These are phyloP conservation scores for Aureobasidium melanogenum DNA, from an alignment of 2,329 filamentous ascomycete genomes.

Conservation along the genomic window DNA sequence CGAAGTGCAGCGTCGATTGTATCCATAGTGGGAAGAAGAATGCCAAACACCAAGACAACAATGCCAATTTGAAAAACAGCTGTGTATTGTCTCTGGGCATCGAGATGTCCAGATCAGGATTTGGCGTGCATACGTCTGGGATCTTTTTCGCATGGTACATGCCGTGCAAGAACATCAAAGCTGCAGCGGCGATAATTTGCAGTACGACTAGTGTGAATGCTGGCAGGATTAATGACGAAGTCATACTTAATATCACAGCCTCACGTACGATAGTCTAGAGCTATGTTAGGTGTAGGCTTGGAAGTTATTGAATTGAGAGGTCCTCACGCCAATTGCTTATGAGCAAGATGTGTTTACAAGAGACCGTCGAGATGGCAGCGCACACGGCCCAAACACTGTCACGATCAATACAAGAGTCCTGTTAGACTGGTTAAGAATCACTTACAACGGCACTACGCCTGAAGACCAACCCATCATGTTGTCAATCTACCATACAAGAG, in stretches of 20 bases:
- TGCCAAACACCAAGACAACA: neutral
- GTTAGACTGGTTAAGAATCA: neutral
- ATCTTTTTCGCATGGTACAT: neutral
- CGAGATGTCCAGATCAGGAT: neutral
- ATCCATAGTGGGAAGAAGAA: constrained; percentile 2
- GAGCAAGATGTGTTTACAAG: neutral
- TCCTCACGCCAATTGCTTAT: neutral
- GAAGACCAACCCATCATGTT: neutral
- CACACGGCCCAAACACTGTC: neutral
- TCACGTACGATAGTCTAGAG: neutral
- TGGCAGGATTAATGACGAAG: neutral
- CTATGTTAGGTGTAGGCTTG: neutral
- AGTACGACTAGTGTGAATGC: neutral
- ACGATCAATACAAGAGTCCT: neutral
- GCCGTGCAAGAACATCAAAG: neutral
- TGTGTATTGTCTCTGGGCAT: neutral
- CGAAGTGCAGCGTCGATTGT: constrained; percentile 14
- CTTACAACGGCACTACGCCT: neutral
- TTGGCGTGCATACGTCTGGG: neutral
- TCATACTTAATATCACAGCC: neutral
- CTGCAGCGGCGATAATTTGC: neutral
- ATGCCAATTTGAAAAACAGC: neutral
- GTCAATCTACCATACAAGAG: neutral
- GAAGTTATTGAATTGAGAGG: neutral
- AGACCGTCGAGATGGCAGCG: neutral